Evolutionary conservation across 2,329 filamentous ascomycete species (phyloP), one percentile per base, ranked within the genome.

Genomic region (Zymoseptoria brevis): DNA sequence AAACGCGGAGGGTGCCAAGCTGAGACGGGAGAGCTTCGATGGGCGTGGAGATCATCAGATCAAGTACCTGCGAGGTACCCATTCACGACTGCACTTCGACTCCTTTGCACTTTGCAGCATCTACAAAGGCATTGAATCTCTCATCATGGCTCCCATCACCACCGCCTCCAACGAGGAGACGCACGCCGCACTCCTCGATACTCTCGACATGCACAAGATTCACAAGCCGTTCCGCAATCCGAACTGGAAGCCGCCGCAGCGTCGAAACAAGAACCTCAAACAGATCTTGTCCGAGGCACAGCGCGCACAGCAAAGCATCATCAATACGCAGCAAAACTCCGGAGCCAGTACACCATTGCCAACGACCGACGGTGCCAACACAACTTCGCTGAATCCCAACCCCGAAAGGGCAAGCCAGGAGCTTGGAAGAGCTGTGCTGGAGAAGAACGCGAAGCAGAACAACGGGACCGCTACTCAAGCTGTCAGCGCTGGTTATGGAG

Each of bases 231-330:
- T 96, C 80, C 92, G 93, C 74, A 96, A 91, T 72, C 80, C 88
- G 2, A 79, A 85, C 73, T 99, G 94, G 94, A 91, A 89, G 71
- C 90, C 94, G 16, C 90, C 93, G 66, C 88, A 92, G 75, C 91
- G 94, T 55, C 90, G 94, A 75, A 99, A 99, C 83, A 99, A 99
- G 80, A 97, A 96, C 75, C 87, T 97, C 76, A 97, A 97, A 76
- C 90, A 96, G 68, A 94, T 99, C 63, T 82, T 99, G 62, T 88
- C 90, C 60, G 94, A 99, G 70, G 89, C 88, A 11, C 85, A 89
- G 21, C 87, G 90, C 67, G 90, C 88, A 71, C 93, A 97, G 78
- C 90, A 90, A n/a, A 96, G 91, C 3, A 82, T 89, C 41, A 81
- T 92, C 70, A 90, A 88, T 16, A 96, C 90, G 0, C 71, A 73